Percentiles rank a stretch among this genome's conserved stretches.
Conservation (phyloP, 306 rosid species). For the Quercus mongolica region DNA sequence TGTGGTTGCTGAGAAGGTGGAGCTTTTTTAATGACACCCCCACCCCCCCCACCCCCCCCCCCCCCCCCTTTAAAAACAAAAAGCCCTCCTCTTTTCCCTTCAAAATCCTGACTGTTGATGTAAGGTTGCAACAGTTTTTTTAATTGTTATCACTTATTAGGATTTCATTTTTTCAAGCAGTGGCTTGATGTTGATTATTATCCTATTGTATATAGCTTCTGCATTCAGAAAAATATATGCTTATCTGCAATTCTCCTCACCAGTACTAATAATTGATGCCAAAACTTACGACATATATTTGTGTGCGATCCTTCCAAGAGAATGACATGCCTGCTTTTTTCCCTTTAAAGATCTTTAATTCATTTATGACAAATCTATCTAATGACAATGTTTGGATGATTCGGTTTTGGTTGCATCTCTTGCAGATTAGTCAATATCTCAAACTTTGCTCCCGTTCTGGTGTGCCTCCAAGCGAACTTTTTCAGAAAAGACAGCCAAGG, state of each 20-base stretch:
- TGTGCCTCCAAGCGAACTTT: conserved; percentile 71
- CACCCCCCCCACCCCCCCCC: too few species aligned
- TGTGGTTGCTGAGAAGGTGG: not conserved
- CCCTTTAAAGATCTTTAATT: not conserved
- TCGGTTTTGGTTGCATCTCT: conserved; percentile 1
- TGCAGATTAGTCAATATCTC: conserved; percentile 84
- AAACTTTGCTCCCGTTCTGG: conserved; percentile 67
- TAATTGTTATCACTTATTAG: not conserved
- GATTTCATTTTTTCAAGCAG: not conserved
- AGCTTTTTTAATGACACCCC: not conserved
- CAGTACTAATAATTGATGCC: not conserved
- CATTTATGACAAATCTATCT: not conserved
- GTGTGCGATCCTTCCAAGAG: too few species aligned
- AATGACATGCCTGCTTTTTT: not conserved
- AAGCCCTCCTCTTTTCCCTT: too few species aligned
- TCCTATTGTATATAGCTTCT: not conserved
- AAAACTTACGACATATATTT: not conserved
- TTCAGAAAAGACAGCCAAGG: conserved; percentile 78
- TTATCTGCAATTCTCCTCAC: not conserved
- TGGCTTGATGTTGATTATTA: not conserved
- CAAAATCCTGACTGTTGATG: not conserved
- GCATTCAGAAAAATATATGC: not conserved
- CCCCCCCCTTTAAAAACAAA: too few species aligned
- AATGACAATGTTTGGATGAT: not conserved
- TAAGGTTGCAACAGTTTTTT: not conserved